phyloP scores from a whole-genome alignment of 352 stramenopile genomes.

The Pythium oligandrum region DNA sequence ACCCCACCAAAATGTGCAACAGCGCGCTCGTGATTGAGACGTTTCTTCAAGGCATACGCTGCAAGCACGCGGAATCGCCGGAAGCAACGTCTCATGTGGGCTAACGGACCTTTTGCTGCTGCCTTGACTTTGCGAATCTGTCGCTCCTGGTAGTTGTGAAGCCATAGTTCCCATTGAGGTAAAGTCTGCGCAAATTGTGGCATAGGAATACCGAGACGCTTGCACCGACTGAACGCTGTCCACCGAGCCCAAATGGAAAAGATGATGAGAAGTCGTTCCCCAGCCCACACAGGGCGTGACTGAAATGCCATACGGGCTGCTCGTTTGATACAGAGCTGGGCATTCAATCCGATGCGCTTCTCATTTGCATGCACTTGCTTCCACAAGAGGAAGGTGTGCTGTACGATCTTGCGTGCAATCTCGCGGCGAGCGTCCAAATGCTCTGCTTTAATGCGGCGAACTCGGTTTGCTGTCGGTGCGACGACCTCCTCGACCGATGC shows the following conservation, averaged over 20 bases:
- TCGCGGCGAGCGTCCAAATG: constrained; percentile 39
- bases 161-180: constrained; percentile 66
- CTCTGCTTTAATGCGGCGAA: constrained; percentile 25
- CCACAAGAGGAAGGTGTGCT: constrained; percentile 62
- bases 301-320: constrained; percentile 58
- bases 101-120: constrained; percentile 37
- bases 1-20: constrained; percentile 12
- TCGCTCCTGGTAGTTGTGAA: constrained; percentile 73
- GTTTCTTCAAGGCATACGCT: constrained; percentile 11
- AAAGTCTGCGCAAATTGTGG: constrained; percentile 37
- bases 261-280: constrained; percentile 52
- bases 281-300: constrained; percentile 43
- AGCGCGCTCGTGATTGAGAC: constrained; percentile 15
- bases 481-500: constrained; percentile 29
- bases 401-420: constrained; percentile 61
- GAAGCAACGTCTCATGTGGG: constrained; percentile 47
- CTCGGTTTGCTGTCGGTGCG: constrained; percentile 23
- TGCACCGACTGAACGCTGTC: constrained; percentile 48
- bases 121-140: constrained; percentile 73
- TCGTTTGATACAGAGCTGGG: constrained; percentile 70
- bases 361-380: constrained; percentile 41
- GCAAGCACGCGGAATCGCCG: constrained; percentile 26
- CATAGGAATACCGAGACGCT: constrained; percentile 36
- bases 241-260: constrained; percentile 71
- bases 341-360: constrained; percentile 49